Evolutionary conservation across 2,329 filamentous ascomycete species (phyloP), one percentile per base, ranked within the genome.

Genomic region (Zasmidium citrigriseum): DNA sequence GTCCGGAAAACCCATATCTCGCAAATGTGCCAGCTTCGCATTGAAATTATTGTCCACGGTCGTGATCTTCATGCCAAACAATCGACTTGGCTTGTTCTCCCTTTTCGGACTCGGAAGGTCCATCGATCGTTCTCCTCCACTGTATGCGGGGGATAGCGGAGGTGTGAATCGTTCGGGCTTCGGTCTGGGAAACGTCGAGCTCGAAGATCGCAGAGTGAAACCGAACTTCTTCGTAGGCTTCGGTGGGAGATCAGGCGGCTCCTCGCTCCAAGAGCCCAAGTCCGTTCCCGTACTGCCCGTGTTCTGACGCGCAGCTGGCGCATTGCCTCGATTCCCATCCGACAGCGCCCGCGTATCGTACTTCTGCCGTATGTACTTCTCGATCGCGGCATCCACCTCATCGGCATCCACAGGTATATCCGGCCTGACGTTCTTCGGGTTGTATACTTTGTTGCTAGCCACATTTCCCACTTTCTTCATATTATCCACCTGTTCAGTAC

Each of bases 401-500:
- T 99, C 95, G 41, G 86, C 86, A 71, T 98, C 95, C 67, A 96
- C 83, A 0, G 95, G 93, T 16, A 97, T 87, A 3, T 93, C 86
- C 1, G 95, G 88, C 68, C 87, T 89, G 67, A 89, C 85, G 75
- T 90, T 92, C 67, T 89, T 85, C 24, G 95, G 89, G 71, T 99
- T 99, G 78, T 91, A 97, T 58, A 86, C 85, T 73, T 89, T 88
- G 80, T 99, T 99, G 57, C 91, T 96, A 44, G 86, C 83, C 50
- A 82, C 77, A 72, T 99, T 99, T 70, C 95, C 95, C 68, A 91
- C 88, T 70, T 89, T 89, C 78, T 90, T 95, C 95, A 99, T 99
- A 71, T 89, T 93, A 91, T 99, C 95, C 64, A 99, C 93, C 78
- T 99, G 95, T 61, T 98, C 95, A 70, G 89, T 88, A 50, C 90